Base-by-base conservation (phyloP, 148 eudicot genomes). In the Rhododendron ovatum region DNA sequence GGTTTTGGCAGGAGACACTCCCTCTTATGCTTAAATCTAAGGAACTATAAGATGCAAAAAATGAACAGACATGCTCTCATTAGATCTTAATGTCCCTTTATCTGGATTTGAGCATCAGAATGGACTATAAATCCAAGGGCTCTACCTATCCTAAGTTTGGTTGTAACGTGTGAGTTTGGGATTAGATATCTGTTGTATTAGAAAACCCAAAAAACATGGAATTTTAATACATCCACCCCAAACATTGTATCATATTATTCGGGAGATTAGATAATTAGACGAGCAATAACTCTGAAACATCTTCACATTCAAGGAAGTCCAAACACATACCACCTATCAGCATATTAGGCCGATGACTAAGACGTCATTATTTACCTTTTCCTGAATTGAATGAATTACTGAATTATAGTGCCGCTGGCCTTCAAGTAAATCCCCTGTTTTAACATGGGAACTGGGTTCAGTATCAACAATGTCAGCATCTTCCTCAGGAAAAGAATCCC, bases 351-450 rank as follows among this genome's bases (percentile, higher is more conserved):
- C 1, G 48, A n/a, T 75, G 79, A 75, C 10, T 37, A 75, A 37
- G 24, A 35, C 24, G 9, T 7, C 26, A 85, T 20, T 61, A 12
- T 83, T 83, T 88, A 97, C 99, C 99, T 97, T 95, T 89, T 97
- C 99, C 92, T 97, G 94, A 88, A 97, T 97, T 75, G 99, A 97
- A 88, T 97, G 99, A 53, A 97, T 96, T 83, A 90, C 98, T 48
- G 99, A 97, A 87, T 97, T 97, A 89, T 97, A 97, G 90, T 97
- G 94, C 87, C 95, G 90, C 86, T 97, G 99, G 84, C 99, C 99
- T 87, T 95, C 99, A 81, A 97, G 94, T 82, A 97, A 88, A 90
- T 91, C 98, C 61, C 95, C 93, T 3, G 95, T 73, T 91, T 97
- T 95, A 53, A 82, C 86, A n/a, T 76, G 81, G 45, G 20, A 76